A percentile compares a stretch with the other conserved stretches of the same genome.
These are phyloP conservation scores for Oryza glaberrima DNA, from an alignment of 176 grass and related monocot species.

Conservation along the genomic window DNA sequence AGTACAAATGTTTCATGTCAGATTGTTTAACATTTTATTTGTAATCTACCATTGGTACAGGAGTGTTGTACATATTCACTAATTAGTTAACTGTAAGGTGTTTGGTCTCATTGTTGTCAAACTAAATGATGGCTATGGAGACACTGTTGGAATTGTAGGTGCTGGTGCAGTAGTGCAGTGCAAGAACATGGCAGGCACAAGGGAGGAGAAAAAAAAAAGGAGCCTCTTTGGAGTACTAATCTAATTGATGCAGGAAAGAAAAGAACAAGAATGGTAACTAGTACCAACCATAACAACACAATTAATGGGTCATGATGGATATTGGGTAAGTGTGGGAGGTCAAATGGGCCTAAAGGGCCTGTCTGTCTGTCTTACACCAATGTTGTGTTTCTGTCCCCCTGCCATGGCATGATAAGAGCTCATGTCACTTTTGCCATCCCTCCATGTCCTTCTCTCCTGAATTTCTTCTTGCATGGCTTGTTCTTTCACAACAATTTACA, in stretches of 20 bases:
- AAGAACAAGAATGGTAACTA: constrained; percentile 38
- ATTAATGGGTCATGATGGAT: constrained; percentile 86
- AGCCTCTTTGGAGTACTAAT: neutral
- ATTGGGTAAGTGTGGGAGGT: constrained; percentile 48
- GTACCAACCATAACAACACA: constrained; percentile 48
- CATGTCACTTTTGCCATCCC: constrained; percentile 84
- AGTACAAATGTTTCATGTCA: neutral
- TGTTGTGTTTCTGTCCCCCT: constrained; percentile 43
- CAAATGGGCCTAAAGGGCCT: constrained; percentile 60
- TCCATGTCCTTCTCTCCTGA: constrained; percentile 38
- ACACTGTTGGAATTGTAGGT: constrained; percentile 7
- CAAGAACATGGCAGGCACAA: constrained; percentile 12
- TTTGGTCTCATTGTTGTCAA: constrained; percentile 17
- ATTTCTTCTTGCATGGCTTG: neutral
- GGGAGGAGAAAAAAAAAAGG: neutral
- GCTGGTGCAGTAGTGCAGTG: constrained; percentile 16
- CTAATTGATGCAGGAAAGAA: constrained; percentile 28
- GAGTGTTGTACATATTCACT: neutral
- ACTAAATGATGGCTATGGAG: neutral
- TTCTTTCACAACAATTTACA: neutral
- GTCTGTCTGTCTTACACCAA: constrained; percentile 53
- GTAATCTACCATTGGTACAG: neutral
- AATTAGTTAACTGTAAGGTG: neutral
- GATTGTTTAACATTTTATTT: neutral
- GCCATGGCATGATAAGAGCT: constrained; percentile 64